Evolutionary conservation across 139 green algal genomes (phyloP).

Genomic region (Yamagishiella unicocca): DNA sequence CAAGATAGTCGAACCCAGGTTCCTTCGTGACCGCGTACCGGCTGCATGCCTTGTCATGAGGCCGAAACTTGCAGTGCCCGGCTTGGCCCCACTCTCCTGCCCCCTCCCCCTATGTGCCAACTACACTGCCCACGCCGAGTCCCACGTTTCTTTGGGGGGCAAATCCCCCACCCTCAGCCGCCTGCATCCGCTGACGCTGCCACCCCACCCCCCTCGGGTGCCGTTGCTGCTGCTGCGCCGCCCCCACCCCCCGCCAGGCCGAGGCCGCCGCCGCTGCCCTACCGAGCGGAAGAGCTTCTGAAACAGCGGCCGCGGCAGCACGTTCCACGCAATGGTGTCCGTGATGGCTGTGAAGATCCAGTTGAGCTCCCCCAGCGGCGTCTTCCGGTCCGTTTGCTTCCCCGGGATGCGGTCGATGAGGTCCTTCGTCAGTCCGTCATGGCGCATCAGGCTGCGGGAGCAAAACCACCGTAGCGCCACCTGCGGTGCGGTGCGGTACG

Average conservation of each 20-base stretch:
- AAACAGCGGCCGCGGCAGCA: constrained; percentile 95
- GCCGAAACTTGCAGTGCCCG: too few species aligned
- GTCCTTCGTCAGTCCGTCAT: constrained; percentile 84
- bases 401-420: constrained; percentile 77
- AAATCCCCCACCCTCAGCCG: not conserved
- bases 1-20: too few species aligned
- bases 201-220: too few species aligned
- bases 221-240: not conserved
- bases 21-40: too few species aligned
- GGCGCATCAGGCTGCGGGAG: constrained; percentile 61
- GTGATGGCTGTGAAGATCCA: constrained; percentile 99
- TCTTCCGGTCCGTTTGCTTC: constrained; percentile 94
- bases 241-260: not conserved
- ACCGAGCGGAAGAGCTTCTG: constrained; percentile 97
- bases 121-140: too few species aligned
- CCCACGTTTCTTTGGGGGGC: not conserved
- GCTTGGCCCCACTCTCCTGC: too few species aligned
- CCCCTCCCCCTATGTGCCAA: too few species aligned
- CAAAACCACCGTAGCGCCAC: constrained; percentile 94
- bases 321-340: constrained; percentile 99
- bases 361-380: constrained; percentile 97
- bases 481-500: constrained; percentile 45
- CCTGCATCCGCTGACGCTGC: too few species aligned
- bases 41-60: too few species aligned
- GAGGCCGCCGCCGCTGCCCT: not conserved